Conservation (phyloP, 169 alveolate species). For the Plasmodium malariae region DNA sequence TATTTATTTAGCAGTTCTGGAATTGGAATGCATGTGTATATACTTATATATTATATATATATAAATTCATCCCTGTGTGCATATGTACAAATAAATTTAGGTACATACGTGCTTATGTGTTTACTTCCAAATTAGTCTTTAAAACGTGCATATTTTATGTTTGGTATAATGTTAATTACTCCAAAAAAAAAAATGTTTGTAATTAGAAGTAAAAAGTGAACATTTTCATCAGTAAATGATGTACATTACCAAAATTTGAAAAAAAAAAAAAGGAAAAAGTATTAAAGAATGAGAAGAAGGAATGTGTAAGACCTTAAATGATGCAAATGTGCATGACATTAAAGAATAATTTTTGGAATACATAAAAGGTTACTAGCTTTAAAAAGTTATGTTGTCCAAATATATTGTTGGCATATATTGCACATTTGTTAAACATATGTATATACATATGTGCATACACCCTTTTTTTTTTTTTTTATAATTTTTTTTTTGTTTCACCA, state of each 20-base stretch:
- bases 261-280: neutral
- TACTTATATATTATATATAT: neutral
- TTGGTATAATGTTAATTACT: neutral
- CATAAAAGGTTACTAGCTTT: neutral
- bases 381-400: constrained; percentile 2
- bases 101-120: too few relatives aligned
- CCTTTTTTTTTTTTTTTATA: constrained; percentile 14
- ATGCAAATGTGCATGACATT: neutral
- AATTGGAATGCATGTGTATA: constrained; percentile 1
- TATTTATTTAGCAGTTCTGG: neutral
- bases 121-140: too few relatives aligned
- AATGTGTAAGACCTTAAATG: neutral
- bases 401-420: neutral
- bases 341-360: constrained; percentile 6
- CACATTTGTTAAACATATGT: constrained; percentile 31
- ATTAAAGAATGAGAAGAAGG: neutral
- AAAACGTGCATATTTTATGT: too few relatives aligned
- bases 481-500: constrained; percentile 30
- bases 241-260: neutral
- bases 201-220: neutral
- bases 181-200: neutral
- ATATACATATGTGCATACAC: constrained; percentile 2
- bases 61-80: neutral
- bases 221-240: neutral
- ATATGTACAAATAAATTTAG: constrained; percentile 7